Evolutionary conservation across 805 yeast species (phyloP).

Genomic region (Phaffomyces opuntiae): DNA sequence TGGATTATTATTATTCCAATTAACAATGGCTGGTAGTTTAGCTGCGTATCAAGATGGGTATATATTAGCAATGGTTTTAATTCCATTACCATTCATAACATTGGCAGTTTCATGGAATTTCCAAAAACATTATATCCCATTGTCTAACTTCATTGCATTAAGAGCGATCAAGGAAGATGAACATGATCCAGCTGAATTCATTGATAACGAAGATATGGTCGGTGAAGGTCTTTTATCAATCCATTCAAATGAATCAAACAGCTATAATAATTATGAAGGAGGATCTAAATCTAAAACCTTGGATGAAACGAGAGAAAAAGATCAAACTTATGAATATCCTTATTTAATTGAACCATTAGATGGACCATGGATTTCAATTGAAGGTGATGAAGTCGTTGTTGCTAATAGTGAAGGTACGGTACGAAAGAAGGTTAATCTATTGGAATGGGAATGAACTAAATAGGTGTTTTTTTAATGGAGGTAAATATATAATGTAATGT

Average conservation of each 20-base stretch:
- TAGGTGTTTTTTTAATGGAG: neutral
- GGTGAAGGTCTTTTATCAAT: conserved; percentile 17
- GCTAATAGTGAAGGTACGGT: conserved; percentile 38
- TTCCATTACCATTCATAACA: conserved; percentile 72
- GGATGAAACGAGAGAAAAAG: conserved; percentile 70
- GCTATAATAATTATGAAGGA: neutral
- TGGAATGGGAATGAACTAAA: conserved; percentile 35
- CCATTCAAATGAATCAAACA: neutral
- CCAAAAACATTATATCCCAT: conserved; percentile 72
- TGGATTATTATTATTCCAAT: conserved; percentile 78
- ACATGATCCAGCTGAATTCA: conserved; percentile 22
- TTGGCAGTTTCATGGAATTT: conserved; percentile 68
- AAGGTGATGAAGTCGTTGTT: conserved; percentile 45
- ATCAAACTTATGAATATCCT: conserved; percentile 74
- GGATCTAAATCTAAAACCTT: conserved; percentile 35
- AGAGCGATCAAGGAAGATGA: conserved; percentile 57
- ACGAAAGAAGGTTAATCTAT: conserved; percentile 28
- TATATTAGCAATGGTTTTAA: conserved; percentile 58
- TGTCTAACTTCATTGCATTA: conserved; percentile 79
- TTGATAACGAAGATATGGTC: conserved; percentile 14
- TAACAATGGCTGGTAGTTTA: conserved; percentile 88
- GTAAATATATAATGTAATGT: neutral
- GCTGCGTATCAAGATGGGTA: conserved; percentile 75
- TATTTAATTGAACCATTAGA: conserved; percentile 61
- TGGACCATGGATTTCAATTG: conserved; percentile 79